These are phyloP conservation scores for Dorcoceras hygrometricum DNA, from an alignment of 257 asterid species.

Conservation along the genomic window DNA sequence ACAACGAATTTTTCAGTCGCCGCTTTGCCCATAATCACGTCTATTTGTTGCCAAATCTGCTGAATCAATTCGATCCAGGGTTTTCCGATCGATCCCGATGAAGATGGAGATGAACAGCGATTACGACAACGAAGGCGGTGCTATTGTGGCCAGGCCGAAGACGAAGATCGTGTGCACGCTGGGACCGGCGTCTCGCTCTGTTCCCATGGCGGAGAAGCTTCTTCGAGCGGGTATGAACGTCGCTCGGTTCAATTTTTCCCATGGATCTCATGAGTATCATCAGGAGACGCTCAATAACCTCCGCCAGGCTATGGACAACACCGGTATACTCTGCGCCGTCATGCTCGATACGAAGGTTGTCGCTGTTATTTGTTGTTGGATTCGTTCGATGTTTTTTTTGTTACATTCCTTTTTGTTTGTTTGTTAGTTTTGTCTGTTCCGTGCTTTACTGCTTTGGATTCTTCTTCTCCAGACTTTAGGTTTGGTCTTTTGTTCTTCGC, in stretches of 20 bases:
- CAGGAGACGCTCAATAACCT: neutral
- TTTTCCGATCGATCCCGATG: neutral
- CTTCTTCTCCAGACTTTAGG: no score
- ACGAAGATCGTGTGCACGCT: constrained; percentile 9
- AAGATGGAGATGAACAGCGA: neutral
- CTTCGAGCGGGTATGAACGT: neutral
- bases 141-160: neutral
- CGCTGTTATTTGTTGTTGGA: neutral
- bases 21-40: neutral
- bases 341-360: neutral
- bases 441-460: no score
- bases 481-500: neutral
- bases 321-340: neutral
- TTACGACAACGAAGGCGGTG: neutral
- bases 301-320: constrained; percentile 6
- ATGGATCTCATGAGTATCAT: neutral
- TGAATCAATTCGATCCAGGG: neutral
- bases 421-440: neutral
- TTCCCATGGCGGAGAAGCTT: neutral
- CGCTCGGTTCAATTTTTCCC: neutral
- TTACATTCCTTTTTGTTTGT: neutral
- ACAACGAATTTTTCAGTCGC: neutral
- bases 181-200: neutral
- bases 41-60: neutral
- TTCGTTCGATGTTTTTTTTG: no score